These are phyloP conservation scores for Blastobotrys ciferrii DNA, from an alignment of 1,139 yeast genomes.

Conservation along the genomic window DNA sequence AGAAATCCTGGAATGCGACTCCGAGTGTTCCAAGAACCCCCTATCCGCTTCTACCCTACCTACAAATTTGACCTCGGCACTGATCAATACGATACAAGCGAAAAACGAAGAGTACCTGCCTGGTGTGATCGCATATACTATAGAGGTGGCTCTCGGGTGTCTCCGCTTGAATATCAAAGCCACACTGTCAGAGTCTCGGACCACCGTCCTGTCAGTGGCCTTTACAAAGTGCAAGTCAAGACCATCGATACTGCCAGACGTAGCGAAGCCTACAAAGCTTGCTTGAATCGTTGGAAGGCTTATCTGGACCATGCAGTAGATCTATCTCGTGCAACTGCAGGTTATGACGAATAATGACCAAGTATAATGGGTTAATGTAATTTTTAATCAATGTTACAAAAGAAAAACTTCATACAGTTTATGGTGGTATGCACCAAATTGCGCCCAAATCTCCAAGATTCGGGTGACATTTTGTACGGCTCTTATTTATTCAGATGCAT, in stretches of 20 bases:
- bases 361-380: background rate
- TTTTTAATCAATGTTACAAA: background rate
- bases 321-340: slow-evolving; percentile 9
- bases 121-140: slow-evolving; percentile 92
- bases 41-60: slow-evolving; percentile 79
- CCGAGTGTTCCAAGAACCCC: slow-evolving; percentile 72
- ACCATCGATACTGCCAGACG: slow-evolving; percentile 60
- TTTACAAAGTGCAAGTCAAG: slow-evolving; percentile 62
- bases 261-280: slow-evolving; percentile 47
- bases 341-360: background rate
- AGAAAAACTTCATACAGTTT: no score
- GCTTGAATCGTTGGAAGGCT: slow-evolving; percentile 28
- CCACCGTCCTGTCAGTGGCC: slow-evolving; percentile 87
- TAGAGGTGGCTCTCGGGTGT: slow-evolving; percentile 44
- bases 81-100: slow-evolving; percentile 74
- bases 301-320: slow-evolving; percentile 19
- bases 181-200: slow-evolving; percentile 56
- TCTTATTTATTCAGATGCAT: no score
- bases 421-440: no score
- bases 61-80: slow-evolving; percentile 90
- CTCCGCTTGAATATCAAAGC: slow-evolving; percentile 29
- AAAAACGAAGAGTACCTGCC: slow-evolving; percentile 90
- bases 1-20: slow-evolving; percentile 61
- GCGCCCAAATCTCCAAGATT: no score
- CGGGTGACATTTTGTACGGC: no score